Conservation (phyloP, 2,329 filamentous ascomycete species). For the Herpotrichia juniperi region DNA sequence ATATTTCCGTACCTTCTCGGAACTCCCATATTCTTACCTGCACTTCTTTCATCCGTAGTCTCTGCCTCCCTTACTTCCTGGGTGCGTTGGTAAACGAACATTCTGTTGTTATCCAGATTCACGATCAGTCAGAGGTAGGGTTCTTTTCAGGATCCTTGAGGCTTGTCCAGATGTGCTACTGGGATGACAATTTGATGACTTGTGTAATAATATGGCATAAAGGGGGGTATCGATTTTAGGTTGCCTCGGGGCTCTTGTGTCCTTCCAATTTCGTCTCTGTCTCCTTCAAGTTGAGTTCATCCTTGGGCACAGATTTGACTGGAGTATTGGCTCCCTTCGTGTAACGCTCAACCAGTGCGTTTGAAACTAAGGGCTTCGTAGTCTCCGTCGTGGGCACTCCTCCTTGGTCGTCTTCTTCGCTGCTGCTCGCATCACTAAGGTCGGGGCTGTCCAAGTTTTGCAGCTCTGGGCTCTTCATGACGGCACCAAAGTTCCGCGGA, state of each 20-base stretch:
- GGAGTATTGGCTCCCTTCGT: background rate
- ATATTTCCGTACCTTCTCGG: no score
- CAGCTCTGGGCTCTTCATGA: conserved; percentile 49
- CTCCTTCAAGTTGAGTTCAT: background rate
- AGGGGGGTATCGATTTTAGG: conserved; percentile 2
- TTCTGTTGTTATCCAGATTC: background rate
- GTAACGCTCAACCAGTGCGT: background rate
- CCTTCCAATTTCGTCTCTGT: background rate
- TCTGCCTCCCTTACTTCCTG: no score
- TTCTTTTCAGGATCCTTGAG: background rate
- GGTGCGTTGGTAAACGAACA: background rate
- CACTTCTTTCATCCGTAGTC: no score
- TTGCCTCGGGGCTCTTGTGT: conserved; percentile 4
- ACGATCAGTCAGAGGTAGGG: background rate
- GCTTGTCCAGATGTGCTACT: background rate
- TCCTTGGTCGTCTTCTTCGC: conserved; percentile 38
- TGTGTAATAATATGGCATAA: background rate
- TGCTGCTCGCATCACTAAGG: conserved; percentile 41
- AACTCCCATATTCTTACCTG: no score
- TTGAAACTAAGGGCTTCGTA: background rate
- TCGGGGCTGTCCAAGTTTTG: conserved; percentile 48
- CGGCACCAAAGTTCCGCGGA: conserved; percentile 35
- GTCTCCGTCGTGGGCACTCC: conserved; percentile 28
- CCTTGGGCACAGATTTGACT: background rate
- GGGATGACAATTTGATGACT: background rate